Conservation (phyloP, 2,329 filamentous ascomycete species). For the Zymoseptoria ardabiliae region DNA sequence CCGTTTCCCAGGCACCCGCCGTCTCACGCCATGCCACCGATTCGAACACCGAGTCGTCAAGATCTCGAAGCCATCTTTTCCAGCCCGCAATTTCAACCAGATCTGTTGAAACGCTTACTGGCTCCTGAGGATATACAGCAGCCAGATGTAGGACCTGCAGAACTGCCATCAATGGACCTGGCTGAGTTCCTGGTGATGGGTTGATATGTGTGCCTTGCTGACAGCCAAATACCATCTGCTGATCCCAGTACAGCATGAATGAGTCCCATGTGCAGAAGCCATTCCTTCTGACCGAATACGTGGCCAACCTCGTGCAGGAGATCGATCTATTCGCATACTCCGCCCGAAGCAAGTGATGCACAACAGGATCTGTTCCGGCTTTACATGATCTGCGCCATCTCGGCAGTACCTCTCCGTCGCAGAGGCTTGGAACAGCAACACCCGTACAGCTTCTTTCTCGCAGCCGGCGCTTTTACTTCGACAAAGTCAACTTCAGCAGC, state of each 20-base stretch:
- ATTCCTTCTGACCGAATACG: conserved; percentile 3
- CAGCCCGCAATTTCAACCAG: conserved; percentile 5
- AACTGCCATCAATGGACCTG: conserved; percentile 4
- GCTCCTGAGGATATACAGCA: conserved; percentile 5
- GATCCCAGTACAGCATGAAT: conserved; percentile 1
- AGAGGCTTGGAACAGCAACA: conserved; percentile 28
- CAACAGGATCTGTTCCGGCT: conserved; percentile 33
- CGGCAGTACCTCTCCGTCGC: conserved; percentile 31
- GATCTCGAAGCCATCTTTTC: conserved; percentile 7
- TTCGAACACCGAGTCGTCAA: conserved; percentile 3
- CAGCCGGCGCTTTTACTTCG: conserved; percentile 31
- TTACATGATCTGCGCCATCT: conserved; percentile 35
- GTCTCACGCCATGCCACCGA: conserved; percentile 5
- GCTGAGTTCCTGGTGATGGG: conserved; percentile 1
- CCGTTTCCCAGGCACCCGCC: neutral
- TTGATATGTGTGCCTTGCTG: neutral
- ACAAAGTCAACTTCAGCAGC: conserved; percentile 26
- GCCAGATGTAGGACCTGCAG: conserved; percentile 2
- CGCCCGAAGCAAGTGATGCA: neutral
- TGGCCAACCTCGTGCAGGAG: conserved; percentile 5
- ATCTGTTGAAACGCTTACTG: conserved; percentile 3
- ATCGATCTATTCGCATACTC: conserved; percentile 4
- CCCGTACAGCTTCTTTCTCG: conserved; percentile 36
- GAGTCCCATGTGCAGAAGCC: conserved; percentile 12
- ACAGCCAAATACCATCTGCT: neutral